Percentiles rank a stretch among this genome's conserved stretches.
Conservation (phyloP, 176 grass and related monocot species). For the Alopecurus myosuroides region DNA sequence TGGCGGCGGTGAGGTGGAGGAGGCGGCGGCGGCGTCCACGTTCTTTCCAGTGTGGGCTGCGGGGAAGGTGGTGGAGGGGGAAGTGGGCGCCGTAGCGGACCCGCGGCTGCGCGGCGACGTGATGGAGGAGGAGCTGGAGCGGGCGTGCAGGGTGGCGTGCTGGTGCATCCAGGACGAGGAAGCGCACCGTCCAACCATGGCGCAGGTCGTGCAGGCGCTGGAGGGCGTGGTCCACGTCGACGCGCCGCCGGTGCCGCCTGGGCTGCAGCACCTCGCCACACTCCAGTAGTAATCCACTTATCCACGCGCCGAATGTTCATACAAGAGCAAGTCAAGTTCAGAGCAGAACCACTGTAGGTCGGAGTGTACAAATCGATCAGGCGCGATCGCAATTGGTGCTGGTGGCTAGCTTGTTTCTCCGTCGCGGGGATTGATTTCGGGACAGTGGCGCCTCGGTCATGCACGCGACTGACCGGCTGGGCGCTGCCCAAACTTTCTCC, state of each 20-base stretch:
- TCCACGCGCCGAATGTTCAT: background rate
- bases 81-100: slow-evolving; percentile 14
- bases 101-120: slow-evolving; percentile 20
- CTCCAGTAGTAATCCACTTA: background rate
- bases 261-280: slow-evolving; percentile 3
- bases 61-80: slow-evolving; percentile 7
- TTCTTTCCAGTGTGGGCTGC: slow-evolving; percentile 36
- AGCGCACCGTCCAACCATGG: slow-evolving; percentile 25
- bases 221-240: slow-evolving; percentile 19
- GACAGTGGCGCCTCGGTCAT: too few species aligned
- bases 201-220: slow-evolving; percentile 17
- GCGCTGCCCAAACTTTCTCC: too few species aligned
- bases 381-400: too few species aligned
- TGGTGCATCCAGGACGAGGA: slow-evolving; percentile 42
- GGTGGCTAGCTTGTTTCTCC: too few species aligned
- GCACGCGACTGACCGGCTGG: too few species aligned
- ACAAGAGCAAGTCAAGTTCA: too few species aligned
- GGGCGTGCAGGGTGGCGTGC: slow-evolving; percentile 35
- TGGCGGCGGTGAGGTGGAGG: background rate
- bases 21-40: background rate
- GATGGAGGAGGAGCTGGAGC: slow-evolving; percentile 5
- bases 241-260: slow-evolving; percentile 18
- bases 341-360: too few species aligned
- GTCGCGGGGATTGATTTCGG: too few species aligned
- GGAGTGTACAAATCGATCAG: too few species aligned